Evolutionary conservation across 352 stramenopile species (phyloP), one percentile per base, ranked within the genome.

Genomic region (Phytophthora syringae): DNA sequence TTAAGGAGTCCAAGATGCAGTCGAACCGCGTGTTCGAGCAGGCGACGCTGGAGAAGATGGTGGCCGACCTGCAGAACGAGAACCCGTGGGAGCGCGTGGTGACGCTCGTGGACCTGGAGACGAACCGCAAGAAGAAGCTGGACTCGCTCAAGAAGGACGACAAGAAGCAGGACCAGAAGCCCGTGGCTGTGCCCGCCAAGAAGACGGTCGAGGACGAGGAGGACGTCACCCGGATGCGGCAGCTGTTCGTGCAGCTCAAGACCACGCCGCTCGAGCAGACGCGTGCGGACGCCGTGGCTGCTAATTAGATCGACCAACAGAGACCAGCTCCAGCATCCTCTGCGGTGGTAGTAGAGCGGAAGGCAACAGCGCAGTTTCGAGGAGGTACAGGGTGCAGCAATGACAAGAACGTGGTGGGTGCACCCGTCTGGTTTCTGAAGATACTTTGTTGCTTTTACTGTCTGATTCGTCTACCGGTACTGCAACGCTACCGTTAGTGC

Each of bases 241-340:
- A 98, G 80, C 73, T 98, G 37, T 91, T 98, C 55, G 90, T 98
- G 61, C 79, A 97, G 69, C 78, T 98, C 52, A 98, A 98, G 89
- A 89, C 94, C 49, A 84, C 97, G 61, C 83, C 88, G 52, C 78
- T 94, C n/a, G 83, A 94, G 49, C 80, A 93, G 67, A 93, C 84
- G 53, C 86, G 88, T 39, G 77, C 64, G 61, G 62, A 76, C 21
- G 65, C 66, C 47, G 72, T 84, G 55, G 66, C 77, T 60, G 64
- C 72, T 50, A 78, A 83, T 73, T 84, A 84, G 54, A 65, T 28
- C 25, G 49, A 67, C 50, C 30, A 24, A 47, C 54, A 56, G 64
- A 55, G 55, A 70, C 61, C 53, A 18, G 34, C 48, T 47, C 20
- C 36, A 57, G 36, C 11, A 63, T 28, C 40, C 34, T n/a, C n/a